A percentile compares a stretch with the other conserved stretches of the same genome.
Conservation (phyloP, 495 filamentous ascomycete genomes). For the Xylaria intraflava region DNA sequence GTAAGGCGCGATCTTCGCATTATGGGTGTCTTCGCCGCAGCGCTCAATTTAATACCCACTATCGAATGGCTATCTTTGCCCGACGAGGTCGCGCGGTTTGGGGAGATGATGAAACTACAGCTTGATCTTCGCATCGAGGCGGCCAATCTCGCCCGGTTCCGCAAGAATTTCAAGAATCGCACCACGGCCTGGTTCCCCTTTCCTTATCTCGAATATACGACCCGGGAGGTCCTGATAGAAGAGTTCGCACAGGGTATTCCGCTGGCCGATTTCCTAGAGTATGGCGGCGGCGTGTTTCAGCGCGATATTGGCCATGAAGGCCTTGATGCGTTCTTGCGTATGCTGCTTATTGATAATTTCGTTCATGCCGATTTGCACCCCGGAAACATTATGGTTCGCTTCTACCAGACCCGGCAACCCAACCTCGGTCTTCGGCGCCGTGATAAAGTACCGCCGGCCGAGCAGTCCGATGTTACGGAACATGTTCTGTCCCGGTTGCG, state of each 20-base stretch:
- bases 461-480: slow-evolving; percentile 76
- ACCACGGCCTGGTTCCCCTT: slow-evolving; percentile 95
- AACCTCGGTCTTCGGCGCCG: slow-evolving; percentile 47
- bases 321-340: slow-evolving; percentile 93
- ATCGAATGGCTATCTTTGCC: slow-evolving; percentile 97
- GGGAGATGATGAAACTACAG: slow-evolving; percentile 97
- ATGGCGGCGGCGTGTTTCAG: slow-evolving; percentile 88
- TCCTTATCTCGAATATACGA: slow-evolving; percentile 85
- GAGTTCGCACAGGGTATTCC: slow-evolving; percentile 95
- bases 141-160: slow-evolving; percentile 81
- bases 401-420: slow-evolving; percentile 77
- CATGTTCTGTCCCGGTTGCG: slow-evolving; percentile 71
- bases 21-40: slow-evolving; percentile 84
- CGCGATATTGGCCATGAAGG: slow-evolving; percentile 93
- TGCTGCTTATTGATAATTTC: slow-evolving; percentile 97
- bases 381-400: slow-evolving; percentile 99
- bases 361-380: slow-evolving; percentile 98
- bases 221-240: slow-evolving; percentile 86
- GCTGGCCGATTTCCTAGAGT: slow-evolving; percentile 78
- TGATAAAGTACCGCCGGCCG: slow-evolving; percentile 30
- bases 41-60: slow-evolving; percentile 83
- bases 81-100: slow-evolving; percentile 89
- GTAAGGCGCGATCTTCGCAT: slow-evolving; percentile 87
- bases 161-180: slow-evolving; percentile 81
- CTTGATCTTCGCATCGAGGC: slow-evolving; percentile 93